Base-by-base conservation (phyloP, 257 asterid species). In the Solanum virginianum region DNA sequence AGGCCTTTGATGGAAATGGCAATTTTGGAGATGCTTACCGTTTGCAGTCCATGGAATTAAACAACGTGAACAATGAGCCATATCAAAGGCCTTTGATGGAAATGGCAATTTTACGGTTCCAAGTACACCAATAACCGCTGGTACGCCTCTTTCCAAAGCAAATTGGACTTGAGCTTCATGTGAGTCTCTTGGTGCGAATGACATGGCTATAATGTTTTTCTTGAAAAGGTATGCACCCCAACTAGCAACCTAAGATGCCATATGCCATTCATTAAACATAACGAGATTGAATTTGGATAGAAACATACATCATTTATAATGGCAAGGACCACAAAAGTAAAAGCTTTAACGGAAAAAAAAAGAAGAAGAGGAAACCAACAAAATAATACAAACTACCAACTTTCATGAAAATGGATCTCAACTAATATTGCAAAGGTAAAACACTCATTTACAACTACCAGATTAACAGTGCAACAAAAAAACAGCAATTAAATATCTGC, bases 61-160 rank as follows among this genome's bases (percentile, higher is more conserved):
- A 57, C 92, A 90, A 39, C 89, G 89, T 9, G 92, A 90, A 72
- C 92, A 90, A 53, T 90, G 92, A 63, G 88, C 92, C 90, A 90
- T 88, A 80, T 90, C 92, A 79, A 80, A 85, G 54, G 88, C 88
- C 57, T 79, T 55, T 53, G 79, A 69, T 55, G 88, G 88, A 70
- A 66, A 85, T 43, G 83, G 85, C 53, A 85, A 80, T 63, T 85
- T 85, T 56, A 85, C 43, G 77, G 88, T 85, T 66, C 88, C 88
- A 24, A 85, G 75, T 66, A 85, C 85, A 81, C 88, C 88, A 69
- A 85, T 85, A 36, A 85, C 68, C 10, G 87, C 87, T 29, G 87
- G 87, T 47, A 85, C 65, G 2, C 87, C 87, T 57, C 87, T 85
- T 55, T 85, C 87, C 43, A 85, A 59, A 24, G 85, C 87, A 79